Base-by-base conservation (phyloP, 192 early-diverging fungal genomes). In the Coemansia reversa region DNA sequence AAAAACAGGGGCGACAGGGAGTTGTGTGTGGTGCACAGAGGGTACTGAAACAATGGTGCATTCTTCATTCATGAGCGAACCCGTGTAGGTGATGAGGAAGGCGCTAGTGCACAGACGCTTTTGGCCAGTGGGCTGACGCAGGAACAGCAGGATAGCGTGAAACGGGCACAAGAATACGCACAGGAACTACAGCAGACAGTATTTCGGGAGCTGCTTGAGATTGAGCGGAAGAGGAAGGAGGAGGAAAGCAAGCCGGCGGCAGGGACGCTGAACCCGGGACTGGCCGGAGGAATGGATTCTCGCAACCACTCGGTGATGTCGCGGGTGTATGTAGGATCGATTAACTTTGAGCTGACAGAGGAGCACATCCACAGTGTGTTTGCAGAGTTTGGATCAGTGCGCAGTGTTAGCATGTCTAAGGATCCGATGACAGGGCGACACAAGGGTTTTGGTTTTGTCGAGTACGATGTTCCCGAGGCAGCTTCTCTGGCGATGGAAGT, bases 391-490 rank as follows among this genome's bases (percentile, higher is more conserved):
- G 94, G 94, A 0, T 67, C 81, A 1, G 88, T 96, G 64, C 84
- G 87, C 49, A 84, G 84, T 49, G 74, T 94, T 33, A 91, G 87
- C 63, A 88, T 96, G 87, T 87, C 87, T 14, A 84, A 91, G 61
- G 94, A 96, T 70, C 79, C 91, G 2, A 55, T 73, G 23, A 84
- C 84, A 12, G 89, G 87, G 22, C 89, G 87, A 58, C 94, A 96
- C 83, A 92, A 93, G 67, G 82, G 82, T 7, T 96, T 89, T 70
- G 93, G 92, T 67, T 96, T 96, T 73, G 85, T 96, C 12, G 92
- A 94, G 74, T 96, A 86, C 63, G 89, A 94, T 45, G 85, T 90
- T 24, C 92, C 92, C 0, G 94, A 96, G 72, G 90, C 93, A 7
- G 91, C 91, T 0, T 76, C 86, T 45, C 59, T 96, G 72, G 94